Conservation (phyloP, 2,329 filamentous ascomycete species). For the Sclerotinia sclerotiorum region DNA sequence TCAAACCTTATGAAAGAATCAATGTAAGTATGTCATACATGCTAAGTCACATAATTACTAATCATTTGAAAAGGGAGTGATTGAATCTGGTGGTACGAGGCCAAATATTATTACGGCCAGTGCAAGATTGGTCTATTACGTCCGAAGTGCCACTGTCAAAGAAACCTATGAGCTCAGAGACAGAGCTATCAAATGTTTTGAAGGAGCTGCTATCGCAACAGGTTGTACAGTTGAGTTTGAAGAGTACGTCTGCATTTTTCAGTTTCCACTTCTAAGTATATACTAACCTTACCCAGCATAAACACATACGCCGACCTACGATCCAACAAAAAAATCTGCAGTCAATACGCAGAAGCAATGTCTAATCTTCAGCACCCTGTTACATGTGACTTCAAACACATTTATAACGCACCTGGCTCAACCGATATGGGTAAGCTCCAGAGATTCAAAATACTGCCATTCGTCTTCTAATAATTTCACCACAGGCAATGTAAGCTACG, state of each 20-base stretch:
- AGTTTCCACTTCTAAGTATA: neutral
- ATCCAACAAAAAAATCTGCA: constrained; percentile 29
- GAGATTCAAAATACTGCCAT: constrained; percentile 1
- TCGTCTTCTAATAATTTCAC: constrained; percentile 49
- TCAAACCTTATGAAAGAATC: constrained; percentile 36
- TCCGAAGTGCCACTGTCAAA: constrained; percentile 29
- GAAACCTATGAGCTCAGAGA: constrained; percentile 27
- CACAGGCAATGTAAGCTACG: constrained; percentile 56
- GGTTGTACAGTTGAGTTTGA: constrained; percentile 36
- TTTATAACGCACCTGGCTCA: constrained; percentile 27
- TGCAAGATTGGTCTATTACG: constrained; percentile 28
- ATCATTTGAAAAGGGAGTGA: constrained; percentile 13
- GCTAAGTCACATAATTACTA: neutral
- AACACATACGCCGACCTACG: constrained; percentile 32
- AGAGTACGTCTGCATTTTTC: constrained; percentile 33
- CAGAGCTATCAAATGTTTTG: constrained; percentile 33
- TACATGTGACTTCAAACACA: constrained; percentile 22
- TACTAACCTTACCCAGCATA: constrained; percentile 22
- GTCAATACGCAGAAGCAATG: constrained; percentile 30
- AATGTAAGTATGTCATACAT: constrained; percentile 43
- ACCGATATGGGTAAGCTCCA: constrained; percentile 37
- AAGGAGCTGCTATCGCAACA: constrained; percentile 34
- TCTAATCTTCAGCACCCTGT: constrained; percentile 23
- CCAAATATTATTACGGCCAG: constrained; percentile 44
- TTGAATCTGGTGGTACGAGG: constrained; percentile 39